Conservation (phyloP, 768 basidiomycete genomes). For the Russula brevipes region DNA sequence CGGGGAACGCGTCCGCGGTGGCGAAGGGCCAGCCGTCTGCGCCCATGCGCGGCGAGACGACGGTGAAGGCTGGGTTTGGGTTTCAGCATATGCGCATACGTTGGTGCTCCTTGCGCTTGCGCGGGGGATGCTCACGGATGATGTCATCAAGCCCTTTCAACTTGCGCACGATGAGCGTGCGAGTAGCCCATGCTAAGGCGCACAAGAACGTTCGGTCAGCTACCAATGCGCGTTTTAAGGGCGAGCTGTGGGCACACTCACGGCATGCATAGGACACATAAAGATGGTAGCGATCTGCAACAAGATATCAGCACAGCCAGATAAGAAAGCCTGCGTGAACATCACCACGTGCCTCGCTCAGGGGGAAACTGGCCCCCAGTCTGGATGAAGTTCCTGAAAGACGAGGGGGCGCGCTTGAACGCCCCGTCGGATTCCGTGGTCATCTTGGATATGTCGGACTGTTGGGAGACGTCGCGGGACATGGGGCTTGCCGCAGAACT, state of each 20-base stretch:
- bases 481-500: neutral
- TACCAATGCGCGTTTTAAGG: neutral
- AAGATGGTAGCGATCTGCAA: constrained; percentile 80
- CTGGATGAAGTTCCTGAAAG: constrained; percentile 53
- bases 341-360: constrained; percentile 55
- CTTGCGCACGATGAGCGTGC: constrained; percentile 82
- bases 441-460: constrained; percentile 52
- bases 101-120: neutral
- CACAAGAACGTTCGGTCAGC: neutral
- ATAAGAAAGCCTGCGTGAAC: too few species aligned
- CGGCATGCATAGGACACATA: constrained; percentile 87
- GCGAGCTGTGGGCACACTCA: constrained; percentile 36
- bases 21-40: constrained; percentile 85
- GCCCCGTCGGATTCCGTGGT: constrained; percentile 55
- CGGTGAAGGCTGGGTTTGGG: constrained; percentile 53
- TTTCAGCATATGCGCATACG: too few species aligned
- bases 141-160: constrained; percentile 88
- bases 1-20: constrained; percentile 59
- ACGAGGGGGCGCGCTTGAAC: constrained; percentile 52
- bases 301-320: too few species aligned
- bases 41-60: constrained; percentile 86
- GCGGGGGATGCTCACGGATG: constrained; percentile 51
- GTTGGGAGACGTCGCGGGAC: constrained; percentile 33
- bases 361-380: constrained; percentile 60
- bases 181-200: constrained; percentile 80